A percentile compares a stretch with the other conserved stretches of the same genome.
phyloP scores from a whole-genome alignment of 805 yeast species.

The Nadsonia fulvescens region DNA sequence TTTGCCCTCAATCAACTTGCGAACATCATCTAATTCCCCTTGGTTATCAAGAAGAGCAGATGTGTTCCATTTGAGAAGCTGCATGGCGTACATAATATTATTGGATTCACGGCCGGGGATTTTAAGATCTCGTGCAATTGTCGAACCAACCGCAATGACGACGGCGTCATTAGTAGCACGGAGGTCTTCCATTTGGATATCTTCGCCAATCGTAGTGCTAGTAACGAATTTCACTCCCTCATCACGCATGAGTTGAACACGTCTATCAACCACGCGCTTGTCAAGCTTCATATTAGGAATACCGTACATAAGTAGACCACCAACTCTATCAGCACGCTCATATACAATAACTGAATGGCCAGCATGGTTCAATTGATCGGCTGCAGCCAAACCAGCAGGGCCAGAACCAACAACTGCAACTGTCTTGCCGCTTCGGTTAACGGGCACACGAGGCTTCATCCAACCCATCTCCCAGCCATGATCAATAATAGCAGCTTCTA shows the following conservation, averaged over 20 bases:
- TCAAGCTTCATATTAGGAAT: slow-evolving; percentile 98
- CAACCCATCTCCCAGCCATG: slow-evolving; percentile 93
- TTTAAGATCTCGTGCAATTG: slow-evolving; percentile 86
- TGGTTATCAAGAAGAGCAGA: slow-evolving; percentile 70
- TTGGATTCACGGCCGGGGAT: slow-evolving; percentile 86
- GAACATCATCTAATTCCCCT: slow-evolving; percentile 55
- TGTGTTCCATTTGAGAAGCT: slow-evolving; percentile 73
- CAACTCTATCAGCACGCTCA: slow-evolving; percentile 88
- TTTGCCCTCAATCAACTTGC: slow-evolving; percentile 59
- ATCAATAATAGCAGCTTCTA: slow-evolving; percentile 92
- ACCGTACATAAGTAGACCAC: slow-evolving; percentile 97
- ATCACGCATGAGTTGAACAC: slow-evolving; percentile 75
- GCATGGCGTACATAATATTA: slow-evolving; percentile 91
- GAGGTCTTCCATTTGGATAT: slow-evolving; percentile 52
- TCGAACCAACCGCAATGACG: slow-evolving; percentile 81
- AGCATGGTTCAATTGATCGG: slow-evolving; percentile 92
- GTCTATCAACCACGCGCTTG: slow-evolving; percentile 79
- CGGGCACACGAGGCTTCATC: slow-evolving; percentile 75
- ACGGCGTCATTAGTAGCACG: slow-evolving; percentile 60
- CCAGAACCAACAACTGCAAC: slow-evolving; percentile 91
- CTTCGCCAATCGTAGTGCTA: slow-evolving; percentile 71
- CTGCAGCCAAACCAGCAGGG: slow-evolving; percentile 91
- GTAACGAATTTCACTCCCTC: slow-evolving; percentile 76
- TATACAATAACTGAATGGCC: slow-evolving; percentile 85
- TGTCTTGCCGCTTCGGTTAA: slow-evolving; percentile 61